A percentile compares a stretch with the other conserved stretches of the same genome.
Evolutionary conservation across 805 yeast species (phyloP).

Genomic region (Saccharomycopsis sp.): DNA sequence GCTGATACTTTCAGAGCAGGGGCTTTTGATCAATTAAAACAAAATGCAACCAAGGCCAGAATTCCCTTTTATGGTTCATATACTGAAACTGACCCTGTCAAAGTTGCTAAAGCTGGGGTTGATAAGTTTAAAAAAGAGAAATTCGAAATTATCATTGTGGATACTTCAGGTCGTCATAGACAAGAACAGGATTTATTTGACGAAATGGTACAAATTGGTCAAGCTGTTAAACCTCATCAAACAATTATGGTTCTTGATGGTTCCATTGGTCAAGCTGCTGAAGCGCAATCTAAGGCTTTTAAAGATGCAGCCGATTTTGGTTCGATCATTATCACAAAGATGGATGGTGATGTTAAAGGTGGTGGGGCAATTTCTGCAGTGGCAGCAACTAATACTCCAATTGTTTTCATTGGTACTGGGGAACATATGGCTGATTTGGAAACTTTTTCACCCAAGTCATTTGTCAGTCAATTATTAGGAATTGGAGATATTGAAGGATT

Average conservation of each 20-base stretch:
- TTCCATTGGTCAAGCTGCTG: constrained; percentile 97
- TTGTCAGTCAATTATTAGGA: constrained; percentile 85
- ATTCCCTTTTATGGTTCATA: constrained; percentile 94
- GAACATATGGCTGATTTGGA: constrained; percentile 93
- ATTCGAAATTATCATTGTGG: constrained; percentile 90
- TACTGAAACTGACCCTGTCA: constrained; percentile 91
- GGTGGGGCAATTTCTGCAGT: constrained; percentile 99
- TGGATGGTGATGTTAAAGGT: constrained; percentile 99
- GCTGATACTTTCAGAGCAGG: constrained; percentile 99
- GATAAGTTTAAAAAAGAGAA: constrained; percentile 81
- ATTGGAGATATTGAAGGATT: constrained; percentile 92
- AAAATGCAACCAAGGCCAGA: constrained; percentile 90
- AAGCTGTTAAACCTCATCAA: constrained; percentile 84
- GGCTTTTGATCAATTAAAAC: constrained; percentile 97
- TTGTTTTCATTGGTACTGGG: constrained; percentile 95
- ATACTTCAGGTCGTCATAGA: constrained; percentile 96
- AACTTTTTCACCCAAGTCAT: constrained; percentile 79
- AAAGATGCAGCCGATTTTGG: constrained; percentile 91
- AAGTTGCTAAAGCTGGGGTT: constrained; percentile 86
- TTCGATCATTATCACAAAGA: constrained; percentile 85
- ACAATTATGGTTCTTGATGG: constrained; percentile 98
- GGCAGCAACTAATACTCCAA: constrained; percentile 93
- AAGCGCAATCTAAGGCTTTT: constrained; percentile 86
- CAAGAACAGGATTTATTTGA: constrained; percentile 86
- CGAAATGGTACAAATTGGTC: constrained; percentile 90